These are phyloP conservation scores for Saitozyma podzolica DNA, from an alignment of 768 basidiomycete species.

Conservation along the genomic window DNA sequence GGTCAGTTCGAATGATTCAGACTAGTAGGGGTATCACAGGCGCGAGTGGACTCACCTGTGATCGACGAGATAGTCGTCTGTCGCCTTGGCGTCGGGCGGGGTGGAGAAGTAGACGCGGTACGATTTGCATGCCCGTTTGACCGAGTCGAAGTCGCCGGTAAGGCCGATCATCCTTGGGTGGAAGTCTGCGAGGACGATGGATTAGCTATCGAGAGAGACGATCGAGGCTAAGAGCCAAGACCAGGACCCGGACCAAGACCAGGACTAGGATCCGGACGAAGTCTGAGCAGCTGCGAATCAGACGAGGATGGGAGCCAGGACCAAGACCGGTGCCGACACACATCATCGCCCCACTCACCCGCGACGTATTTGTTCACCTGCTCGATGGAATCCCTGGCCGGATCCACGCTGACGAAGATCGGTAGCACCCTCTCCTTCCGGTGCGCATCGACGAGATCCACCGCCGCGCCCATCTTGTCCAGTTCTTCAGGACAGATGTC, in stretches of 20 bases:
- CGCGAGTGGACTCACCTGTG: conserved; percentile 49
- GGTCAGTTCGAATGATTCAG: conserved; percentile 4
- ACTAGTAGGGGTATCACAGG: neutral
- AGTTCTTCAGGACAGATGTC: conserved; percentile 98
- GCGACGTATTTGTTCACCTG: conserved; percentile 56
- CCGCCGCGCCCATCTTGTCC: conserved; percentile 83
- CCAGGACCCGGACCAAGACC: too few species aligned
- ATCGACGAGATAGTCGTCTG: conserved; percentile 94
- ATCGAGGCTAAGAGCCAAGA: neutral
- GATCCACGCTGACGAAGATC: conserved; percentile 94
- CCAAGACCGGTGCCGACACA: too few species aligned
- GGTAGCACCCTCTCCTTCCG: conserved; percentile 63
- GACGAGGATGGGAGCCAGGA: conserved; percentile 1
- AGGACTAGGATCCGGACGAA: neutral
- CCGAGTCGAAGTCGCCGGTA: conserved; percentile 77
- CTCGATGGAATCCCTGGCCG: conserved; percentile 74
- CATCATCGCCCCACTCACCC: conserved; percentile 43
- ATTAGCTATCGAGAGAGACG: neutral
- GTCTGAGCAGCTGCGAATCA: conserved; percentile 1
- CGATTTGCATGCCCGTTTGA: conserved; percentile 86
- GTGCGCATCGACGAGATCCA: conserved; percentile 55
- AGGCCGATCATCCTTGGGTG: conserved; percentile 87
- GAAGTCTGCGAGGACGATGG: conserved; percentile 66
- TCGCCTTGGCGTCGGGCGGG: conserved; percentile 68
- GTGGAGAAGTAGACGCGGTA: conserved; percentile 99